Base-by-base conservation (phyloP, 257 asterid genomes). In the Linaria vulgaris region DNA sequence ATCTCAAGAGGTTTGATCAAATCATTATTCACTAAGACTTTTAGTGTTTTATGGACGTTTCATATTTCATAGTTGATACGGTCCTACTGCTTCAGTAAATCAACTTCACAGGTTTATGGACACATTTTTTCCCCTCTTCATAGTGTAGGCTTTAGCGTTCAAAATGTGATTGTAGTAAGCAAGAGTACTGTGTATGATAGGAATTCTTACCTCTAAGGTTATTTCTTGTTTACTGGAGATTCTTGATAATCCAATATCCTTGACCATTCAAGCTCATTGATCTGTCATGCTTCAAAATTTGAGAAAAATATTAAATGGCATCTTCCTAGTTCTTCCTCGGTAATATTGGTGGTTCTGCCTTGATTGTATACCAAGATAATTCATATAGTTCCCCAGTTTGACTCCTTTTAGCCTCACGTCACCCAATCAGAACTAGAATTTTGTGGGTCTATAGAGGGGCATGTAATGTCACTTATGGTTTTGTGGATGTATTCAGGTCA, bases 1-100 rank as follows among this genome's bases (percentile, higher is more conserved):
- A 61, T 79, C 89, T 4, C 82, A 82, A 65, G 85, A 94, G 94
- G 96, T 91, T 69, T 73, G 78, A n/a, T n/a, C n/a, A 23, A 50
- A 53, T 63, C 61, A 30, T 61, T 70, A 38, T 22, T 27, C 34
- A 8, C 25, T 48, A 1, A 30, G 25, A 64, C 15, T 68, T 55
- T 2, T 3, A 27, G 45, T 13, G 19, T 50, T 22, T 17, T 27
- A 14, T 37, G 16, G 51, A 22, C 24, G 38, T 61, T 31, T 27
- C 34, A 24, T 44, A 10, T 59, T 24, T 59, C 63, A 63, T 78
- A 60, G 38, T 57, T n/a, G 52, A 39, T 13, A 12, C 20, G 19
- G 57, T 43, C n/a, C 47, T 54, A 16, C 64, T 69, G 54, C 49
- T 56, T 59, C 50, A 4, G 34, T 46, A 21, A 66, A 50, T 66